Evolutionary conservation across 805 yeast species (phyloP), one percentile per base, ranked within the genome.

Genomic region (Hanseniaspora lindneri): DNA sequence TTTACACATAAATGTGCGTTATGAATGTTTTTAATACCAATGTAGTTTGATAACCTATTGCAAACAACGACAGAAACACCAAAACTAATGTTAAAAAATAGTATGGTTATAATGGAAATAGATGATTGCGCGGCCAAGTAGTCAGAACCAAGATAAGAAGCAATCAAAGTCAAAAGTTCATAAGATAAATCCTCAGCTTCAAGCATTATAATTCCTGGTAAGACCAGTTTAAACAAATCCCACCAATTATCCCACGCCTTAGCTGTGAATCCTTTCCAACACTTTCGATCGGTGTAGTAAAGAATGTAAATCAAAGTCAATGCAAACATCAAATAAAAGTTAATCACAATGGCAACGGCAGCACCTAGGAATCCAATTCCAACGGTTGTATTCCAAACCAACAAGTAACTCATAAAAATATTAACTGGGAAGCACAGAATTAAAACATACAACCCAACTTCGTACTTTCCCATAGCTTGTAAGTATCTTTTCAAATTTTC

Each of bases 401-500:
- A 66, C 3, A 75, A 55, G 66, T 83, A 86, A 57, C 83, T 83
- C 53, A 81, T 60, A 3, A 80, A 33, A 13, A 77, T 70, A 58
- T 82, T 83, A 28, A 81, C 52, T 1, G 96, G 96, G 0, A 87
- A 80, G 50, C 83, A 76, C 3, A 83, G 56, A 19, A 59, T 50
- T 34, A 83, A 65, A 11, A 79, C 81, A 53, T 77, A 75, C 6
- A 94, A 82, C 9, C 88, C 81, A 4, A 95, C 94, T 58, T 83
- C 80, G 68, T 83, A 87, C 13, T 85, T 79, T 28, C 85, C 84
- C 62, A 86, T 95, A 0, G 94, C 84, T 66, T 85, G 95, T 51
- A 86, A 64, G 57, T 74, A 85, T 51, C 94, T 69, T 64, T 87
- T 86, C 24, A 86, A 78, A 36, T 85, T 75, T 64, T 87, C 95